Percentiles rank a stretch among this genome's conserved stretches.
These are phyloP conservation scores for Chlamydomonas incerta DNA, from an alignment of 139 green algal species.

Conservation along the genomic window DNA sequence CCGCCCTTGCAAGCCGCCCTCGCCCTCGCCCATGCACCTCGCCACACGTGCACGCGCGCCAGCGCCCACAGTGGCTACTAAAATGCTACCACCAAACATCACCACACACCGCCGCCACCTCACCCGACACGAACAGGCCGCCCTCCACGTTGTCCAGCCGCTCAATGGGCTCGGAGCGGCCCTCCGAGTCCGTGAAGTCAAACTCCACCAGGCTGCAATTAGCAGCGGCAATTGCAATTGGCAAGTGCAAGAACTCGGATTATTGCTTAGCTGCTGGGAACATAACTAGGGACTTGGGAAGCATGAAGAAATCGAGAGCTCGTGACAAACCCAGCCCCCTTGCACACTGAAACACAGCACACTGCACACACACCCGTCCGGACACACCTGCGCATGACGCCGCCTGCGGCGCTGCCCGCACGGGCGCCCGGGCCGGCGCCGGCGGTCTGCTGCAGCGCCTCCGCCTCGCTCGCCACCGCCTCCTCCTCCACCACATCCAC, in stretches of 20 bases:
- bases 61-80: too few species aligned
- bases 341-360: too few species aligned
- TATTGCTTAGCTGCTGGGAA: too few species aligned
- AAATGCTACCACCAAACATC: too few species aligned
- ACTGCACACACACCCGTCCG: too few species aligned
- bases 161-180: slow-evolving; percentile 63
- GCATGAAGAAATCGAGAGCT: not conserved
- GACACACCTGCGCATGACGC: not conserved
- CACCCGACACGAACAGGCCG: slow-evolving; percentile 48
- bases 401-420: not conserved
- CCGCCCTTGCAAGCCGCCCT: too few species aligned
- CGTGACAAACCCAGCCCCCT: too few species aligned
- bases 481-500: not conserved
- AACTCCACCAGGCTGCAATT: slow-evolving; percentile 67
- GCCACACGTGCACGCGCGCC: too few species aligned
- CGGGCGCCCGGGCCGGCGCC: not conserved
- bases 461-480: not conserved
- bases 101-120: not conserved
- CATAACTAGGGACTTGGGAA: too few species aligned
- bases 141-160: slow-evolving; percentile 28
- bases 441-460: slow-evolving; percentile 21
- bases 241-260: too few species aligned
- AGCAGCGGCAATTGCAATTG: too few species aligned
- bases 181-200: slow-evolving; percentile 45
- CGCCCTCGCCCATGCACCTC: too few species aligned